Evolutionary conservation across 345 rosid genomes (phyloP), one percentile per base, ranked within the genome.

Genomic region (Ceriops zippeliana): DNA sequence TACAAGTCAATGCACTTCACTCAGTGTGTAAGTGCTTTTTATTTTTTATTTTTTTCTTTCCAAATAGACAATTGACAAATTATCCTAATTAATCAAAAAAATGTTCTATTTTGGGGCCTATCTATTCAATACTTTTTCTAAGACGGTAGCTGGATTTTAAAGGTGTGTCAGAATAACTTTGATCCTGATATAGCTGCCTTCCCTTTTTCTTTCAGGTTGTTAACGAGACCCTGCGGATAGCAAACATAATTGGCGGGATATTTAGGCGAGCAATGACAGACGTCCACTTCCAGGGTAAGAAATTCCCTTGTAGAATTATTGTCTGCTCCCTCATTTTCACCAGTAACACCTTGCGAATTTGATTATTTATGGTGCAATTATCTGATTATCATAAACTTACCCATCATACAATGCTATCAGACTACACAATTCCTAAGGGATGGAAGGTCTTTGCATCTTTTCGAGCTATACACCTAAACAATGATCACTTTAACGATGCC

Each of bases 1-100:
- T 96, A 96, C 75, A 96, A 92, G 80, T 86, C 98, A 24, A 96
- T 96, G 99, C 87, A 93, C 16, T 96, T 96, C 82, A 96, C 99
- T 66, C 99, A 89, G 73, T 92, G 98, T 73, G 99, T 96, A 81
- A 85, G 99, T 70, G 7, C 30, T 1, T 34, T 34, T 32, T 32
- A 6, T 34, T 6, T 34, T 34, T 6, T 34, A n/a, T n/a, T n/a
- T 0, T 21, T 60, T 37, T 73, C 34, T 21, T 7, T 13, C 22
- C 7, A 3, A 31, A 7, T 52, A n/a, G 31, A 66, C 34, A 19
- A 46, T 31, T 49, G 27, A 24, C 38, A 5, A 20, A 27, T 63
- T 6, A 30, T 26, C 7, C 13, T 19, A 38, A n/a, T 13, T 37
- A 26, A 27, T 8, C 13, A 56, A 7, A 9, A 56, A 21, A 24